Conservation (phyloP, 768 basidiomycete species). For the Leccinellum luteum region DNA sequence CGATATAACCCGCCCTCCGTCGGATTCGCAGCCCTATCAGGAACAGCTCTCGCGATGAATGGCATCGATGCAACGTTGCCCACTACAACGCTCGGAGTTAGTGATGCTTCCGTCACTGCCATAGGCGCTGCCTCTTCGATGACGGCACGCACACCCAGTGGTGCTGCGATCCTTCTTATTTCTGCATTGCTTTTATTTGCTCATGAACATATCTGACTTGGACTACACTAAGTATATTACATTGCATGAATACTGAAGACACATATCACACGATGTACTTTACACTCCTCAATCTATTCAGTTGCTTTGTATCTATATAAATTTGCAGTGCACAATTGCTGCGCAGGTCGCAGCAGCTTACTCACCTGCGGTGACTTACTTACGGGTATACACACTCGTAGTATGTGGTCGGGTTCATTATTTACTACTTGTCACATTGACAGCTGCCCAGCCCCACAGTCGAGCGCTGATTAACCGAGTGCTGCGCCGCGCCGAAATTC, state of each 20-base stretch:
- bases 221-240: background rate
- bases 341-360: background rate
- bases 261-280: background rate
- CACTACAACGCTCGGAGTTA: constrained; percentile 21
- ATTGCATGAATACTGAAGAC: background rate
- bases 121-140: constrained; percentile 8
- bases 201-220: constrained; percentile 2
- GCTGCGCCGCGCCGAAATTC: constrained; percentile 5
- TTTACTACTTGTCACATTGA: too few relatives aligned
- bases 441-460: too few relatives aligned
- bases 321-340: too few relatives aligned
- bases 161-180: constrained; percentile 1
- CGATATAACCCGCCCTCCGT: constrained; percentile 47
- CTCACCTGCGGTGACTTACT: background rate
- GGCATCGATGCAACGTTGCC: constrained; percentile 22
- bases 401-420: too few relatives aligned
- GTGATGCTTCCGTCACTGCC: constrained; percentile 11
- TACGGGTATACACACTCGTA: too few relatives aligned
- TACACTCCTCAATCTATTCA: background rate
- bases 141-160: background rate
- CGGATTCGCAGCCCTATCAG: constrained; percentile 47
- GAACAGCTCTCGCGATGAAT: constrained; percentile 24
- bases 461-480: background rate
- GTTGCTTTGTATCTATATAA: too few relatives aligned
- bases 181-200: constrained; percentile 11